Evolutionary conservation across 306 rosid genomes (phyloP), one percentile per base, ranked within the genome.

Genomic region (Oxytropis ochrocephala): DNA sequence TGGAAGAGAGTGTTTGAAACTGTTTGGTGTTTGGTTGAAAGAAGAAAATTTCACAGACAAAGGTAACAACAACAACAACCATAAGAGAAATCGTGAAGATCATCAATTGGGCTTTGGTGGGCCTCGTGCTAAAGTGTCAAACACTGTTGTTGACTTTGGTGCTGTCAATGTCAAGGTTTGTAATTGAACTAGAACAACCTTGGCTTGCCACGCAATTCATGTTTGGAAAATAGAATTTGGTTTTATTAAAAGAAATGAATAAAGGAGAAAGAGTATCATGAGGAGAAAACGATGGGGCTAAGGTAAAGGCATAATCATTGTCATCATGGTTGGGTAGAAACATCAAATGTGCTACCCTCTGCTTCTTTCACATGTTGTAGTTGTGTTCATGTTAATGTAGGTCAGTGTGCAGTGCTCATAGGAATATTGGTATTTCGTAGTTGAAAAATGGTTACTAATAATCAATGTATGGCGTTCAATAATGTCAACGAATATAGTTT

Each of bases 21-120:
- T 95, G 78, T 95, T 95, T 67, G 99, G 99, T 35, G 99, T 95
- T 64, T 91, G 91, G 99, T 75, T 95, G 67, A 85, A 83, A 64
- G 85, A 73, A 2, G 78, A 75, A 4, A 65, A 49, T 8, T 47
- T 14, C 2, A 32, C 75, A 4, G 76, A 68, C 36, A 72, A 72
- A 14, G 65, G 70, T 21, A 21, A 21, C 24, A 24, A 24, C 24
- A 24, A 24, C 53, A 59, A 35, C 18, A 42, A n/a, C 29, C 4
- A 75, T 32, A 79, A 65, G 48, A 84, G 88, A 68, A 79, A 2
- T 8, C 82, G 86, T 2, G 83, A 86, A 0, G 87, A 89, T 64
- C 86, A 89, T 64, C 86, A 85, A 71, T 24, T 44, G 13, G 86
- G 78, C 46, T 75, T 84, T 13, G 39, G 55, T 47, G 84, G 84